Evolutionary conservation across 495 filamentous ascomycete genomes (phyloP).

Genomic region (Penicillium bovifimosum): DNA sequence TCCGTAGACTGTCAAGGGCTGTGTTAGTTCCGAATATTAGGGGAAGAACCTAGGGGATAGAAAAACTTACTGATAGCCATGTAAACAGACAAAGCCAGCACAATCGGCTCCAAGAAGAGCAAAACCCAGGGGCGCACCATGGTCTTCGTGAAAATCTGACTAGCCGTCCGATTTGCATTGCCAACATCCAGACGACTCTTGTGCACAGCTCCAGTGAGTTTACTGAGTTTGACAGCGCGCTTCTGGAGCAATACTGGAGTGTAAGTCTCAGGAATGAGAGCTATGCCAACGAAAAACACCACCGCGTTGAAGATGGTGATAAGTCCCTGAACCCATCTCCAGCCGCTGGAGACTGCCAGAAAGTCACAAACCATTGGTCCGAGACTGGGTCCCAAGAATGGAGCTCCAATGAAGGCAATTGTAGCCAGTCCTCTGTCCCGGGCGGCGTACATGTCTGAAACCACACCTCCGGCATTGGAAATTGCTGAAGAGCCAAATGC

Average conservation of each 20-base stretch:
- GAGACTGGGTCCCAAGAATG: slow-evolving; percentile 54
- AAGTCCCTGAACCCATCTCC: slow-evolving; percentile 53
- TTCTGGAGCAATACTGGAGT: slow-evolving; percentile 38
- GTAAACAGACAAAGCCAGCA: slow-evolving; percentile 53
- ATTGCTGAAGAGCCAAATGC: slow-evolving; percentile 57
- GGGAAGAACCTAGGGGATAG: no score
- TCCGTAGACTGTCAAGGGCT: slow-evolving; percentile 43
- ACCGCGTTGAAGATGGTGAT: slow-evolving; percentile 29
- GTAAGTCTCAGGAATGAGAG: slow-evolving; percentile 46
- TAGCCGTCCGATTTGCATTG: slow-evolving; percentile 2
- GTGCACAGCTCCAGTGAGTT: slow-evolving; percentile 42
- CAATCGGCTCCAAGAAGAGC: slow-evolving; percentile 40
- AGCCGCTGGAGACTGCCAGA: slow-evolving; percentile 42
- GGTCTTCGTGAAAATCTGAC: slow-evolving; percentile 16
- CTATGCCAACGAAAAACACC: slow-evolving; percentile 34
- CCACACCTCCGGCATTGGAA: slow-evolving; percentile 55
- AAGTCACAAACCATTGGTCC: slow-evolving; percentile 48
- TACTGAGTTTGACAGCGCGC: slow-evolving; percentile 35
- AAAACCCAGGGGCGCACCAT: slow-evolving; percentile 26
- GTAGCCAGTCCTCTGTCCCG: slow-evolving; percentile 51
- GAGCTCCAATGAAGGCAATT: slow-evolving; percentile 50
- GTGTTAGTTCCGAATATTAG: neutral
- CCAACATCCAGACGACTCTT: slow-evolving; percentile 6
- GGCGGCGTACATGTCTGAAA: slow-evolving; percentile 55
- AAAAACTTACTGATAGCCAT: slow-evolving; percentile 43